Evolutionary conservation across 345 rosid genomes (phyloP).

Genomic region (Atalantia buxifolia): DNA sequence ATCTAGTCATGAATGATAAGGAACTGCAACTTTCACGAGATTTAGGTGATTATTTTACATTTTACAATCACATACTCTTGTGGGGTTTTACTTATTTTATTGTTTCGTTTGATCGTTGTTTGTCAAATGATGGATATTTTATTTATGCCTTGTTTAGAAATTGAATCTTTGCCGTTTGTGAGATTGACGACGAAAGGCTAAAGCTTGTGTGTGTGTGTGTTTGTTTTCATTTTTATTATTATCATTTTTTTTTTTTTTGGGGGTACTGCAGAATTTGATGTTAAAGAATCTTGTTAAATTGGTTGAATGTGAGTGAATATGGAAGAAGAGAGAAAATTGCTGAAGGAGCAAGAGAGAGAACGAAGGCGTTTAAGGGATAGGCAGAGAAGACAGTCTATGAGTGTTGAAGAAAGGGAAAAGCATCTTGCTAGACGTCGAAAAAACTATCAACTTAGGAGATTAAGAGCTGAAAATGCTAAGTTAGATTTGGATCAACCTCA

Average conservation of each 20-base stretch:
- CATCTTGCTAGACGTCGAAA: constrained; percentile 91
- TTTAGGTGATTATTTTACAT: background rate
- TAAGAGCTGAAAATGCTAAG: constrained; percentile 50
- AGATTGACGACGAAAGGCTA: background rate
- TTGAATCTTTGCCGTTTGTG: background rate
- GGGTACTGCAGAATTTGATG: background rate
- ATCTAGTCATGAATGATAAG: background rate
- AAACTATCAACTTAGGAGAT: constrained; percentile 75
- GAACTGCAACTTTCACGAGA: background rate
- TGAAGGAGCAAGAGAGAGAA: constrained; percentile 80
- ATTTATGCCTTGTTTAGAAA: background rate
- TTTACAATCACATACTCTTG: background rate
- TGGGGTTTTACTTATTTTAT: background rate
- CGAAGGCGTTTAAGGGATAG: constrained; percentile 77
- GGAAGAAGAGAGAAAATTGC: constrained; percentile 24
- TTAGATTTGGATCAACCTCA: constrained; percentile 28
- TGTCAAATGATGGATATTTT: background rate
- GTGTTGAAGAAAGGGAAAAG: constrained; percentile 75
- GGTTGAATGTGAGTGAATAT: constrained; percentile 7
- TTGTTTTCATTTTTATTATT: too few species aligned
- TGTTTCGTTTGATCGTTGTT: background rate
- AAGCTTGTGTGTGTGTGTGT: background rate
- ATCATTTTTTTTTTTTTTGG: background rate
- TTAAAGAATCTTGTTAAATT: background rate
- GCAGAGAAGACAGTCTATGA: constrained; percentile 89